Percentiles rank a stretch among this genome's conserved stretches.
These are phyloP conservation scores for Escallonia herrerae DNA, from an alignment of 129 eudicot species.

Conservation along the genomic window DNA sequence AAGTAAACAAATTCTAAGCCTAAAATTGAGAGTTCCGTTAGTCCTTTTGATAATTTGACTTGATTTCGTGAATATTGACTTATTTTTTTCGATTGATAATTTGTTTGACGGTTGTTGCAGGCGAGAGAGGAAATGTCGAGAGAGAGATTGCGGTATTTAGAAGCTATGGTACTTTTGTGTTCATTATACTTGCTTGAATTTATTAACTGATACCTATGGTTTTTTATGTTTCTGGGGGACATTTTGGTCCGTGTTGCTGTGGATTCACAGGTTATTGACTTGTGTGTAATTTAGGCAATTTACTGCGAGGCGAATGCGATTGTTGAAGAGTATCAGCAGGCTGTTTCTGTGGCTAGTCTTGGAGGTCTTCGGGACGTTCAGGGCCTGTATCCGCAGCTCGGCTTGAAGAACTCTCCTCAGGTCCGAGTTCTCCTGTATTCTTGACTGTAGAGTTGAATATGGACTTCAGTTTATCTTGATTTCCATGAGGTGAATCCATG, in stretches of 20 bases:
- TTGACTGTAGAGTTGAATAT: background rate
- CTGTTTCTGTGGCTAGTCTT: slow-evolving; percentile 69
- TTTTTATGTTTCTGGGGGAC: background rate
- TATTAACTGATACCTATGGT: no score
- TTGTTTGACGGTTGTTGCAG: slow-evolving; percentile 36
- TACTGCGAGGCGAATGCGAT: slow-evolving; percentile 80
- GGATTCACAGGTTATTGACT: no score
- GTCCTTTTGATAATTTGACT: background rate
- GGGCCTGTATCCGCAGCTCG: slow-evolving; percentile 56
- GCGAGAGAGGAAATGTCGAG: slow-evolving; percentile 95
- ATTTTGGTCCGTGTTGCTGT: background rate
- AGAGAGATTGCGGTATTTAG: slow-evolving; percentile 90
- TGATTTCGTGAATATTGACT: background rate
- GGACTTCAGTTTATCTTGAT: background rate
- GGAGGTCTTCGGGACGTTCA: slow-evolving; percentile 82
- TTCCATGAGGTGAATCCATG: no score
- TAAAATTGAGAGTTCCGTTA: no score
- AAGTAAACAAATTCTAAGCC: no score
- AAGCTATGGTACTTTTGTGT: slow-evolving; percentile 61
- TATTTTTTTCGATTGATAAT: background rate
- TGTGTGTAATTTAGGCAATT: slow-evolving; percentile 49
- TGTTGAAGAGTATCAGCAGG: slow-evolving; percentile 98
- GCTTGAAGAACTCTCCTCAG: slow-evolving; percentile 83
- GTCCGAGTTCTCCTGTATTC: slow-evolving; percentile 20
- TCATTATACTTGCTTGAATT: background rate